These are phyloP conservation scores for Colletotrichum cordylinicola DNA, from an alignment of 2,329 filamentous ascomycete genomes.

Conservation along the genomic window DNA sequence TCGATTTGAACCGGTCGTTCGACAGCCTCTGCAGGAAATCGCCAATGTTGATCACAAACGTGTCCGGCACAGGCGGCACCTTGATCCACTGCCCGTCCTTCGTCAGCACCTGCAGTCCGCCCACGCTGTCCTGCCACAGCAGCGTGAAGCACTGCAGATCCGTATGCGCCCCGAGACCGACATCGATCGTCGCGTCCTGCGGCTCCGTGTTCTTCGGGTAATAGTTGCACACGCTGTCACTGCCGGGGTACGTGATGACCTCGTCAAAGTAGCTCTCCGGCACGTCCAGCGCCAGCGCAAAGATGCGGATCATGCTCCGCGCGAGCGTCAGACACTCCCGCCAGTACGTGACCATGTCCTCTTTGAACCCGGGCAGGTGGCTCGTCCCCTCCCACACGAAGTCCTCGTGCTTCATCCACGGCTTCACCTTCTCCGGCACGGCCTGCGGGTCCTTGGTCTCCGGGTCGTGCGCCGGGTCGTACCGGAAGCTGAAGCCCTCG, in stretches of 20 bases:
- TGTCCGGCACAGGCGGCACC: constrained; percentile 27
- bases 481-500: constrained; percentile 37
- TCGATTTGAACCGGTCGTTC: constrained; percentile 33
- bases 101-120: constrained; percentile 48
- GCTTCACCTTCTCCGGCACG: constrained; percentile 18
- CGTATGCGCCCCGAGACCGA: constrained; percentile 52
- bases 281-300: constrained; percentile 27
- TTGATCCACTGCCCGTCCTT: constrained; percentile 42
- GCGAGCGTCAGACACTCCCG: constrained; percentile 26
- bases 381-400: constrained; percentile 25
- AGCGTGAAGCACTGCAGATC: constrained; percentile 55
- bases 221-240: constrained; percentile 43
- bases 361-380: constrained; percentile 21
- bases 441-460: constrained; percentile 34
- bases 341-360: constrained; percentile 22
- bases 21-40: constrained; percentile 29
- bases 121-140: constrained; percentile 50
- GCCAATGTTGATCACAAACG: constrained; percentile 31
- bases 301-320: constrained; percentile 27
- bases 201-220: constrained; percentile 44
- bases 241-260: constrained; percentile 24
- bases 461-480: constrained; percentile 47
- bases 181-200: constrained; percentile 32
- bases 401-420: constrained; percentile 23
- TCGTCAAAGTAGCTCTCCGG: constrained; percentile 25